phyloP scores from a whole-genome alignment of 257 asterid species.

The Solanum lycopersicoides region DNA sequence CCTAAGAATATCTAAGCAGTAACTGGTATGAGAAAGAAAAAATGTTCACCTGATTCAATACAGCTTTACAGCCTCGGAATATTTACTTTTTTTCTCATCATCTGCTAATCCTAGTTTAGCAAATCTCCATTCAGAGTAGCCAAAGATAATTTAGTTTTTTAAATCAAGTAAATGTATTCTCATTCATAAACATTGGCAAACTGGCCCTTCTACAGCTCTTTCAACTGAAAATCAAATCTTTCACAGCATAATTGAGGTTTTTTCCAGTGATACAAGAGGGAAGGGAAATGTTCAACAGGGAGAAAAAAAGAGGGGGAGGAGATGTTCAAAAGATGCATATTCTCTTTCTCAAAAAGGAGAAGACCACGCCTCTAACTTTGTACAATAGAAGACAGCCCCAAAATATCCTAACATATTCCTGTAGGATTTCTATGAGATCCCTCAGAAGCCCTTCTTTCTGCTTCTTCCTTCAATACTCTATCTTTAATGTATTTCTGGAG shows the following conservation, averaged over 20 bases:
- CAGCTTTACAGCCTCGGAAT: neutral
- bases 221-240: neutral
- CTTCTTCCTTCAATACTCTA: neutral
- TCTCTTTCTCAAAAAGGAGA: too few species aligned
- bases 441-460: neutral
- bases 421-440: neutral
- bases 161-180: neutral
- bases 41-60: neutral
- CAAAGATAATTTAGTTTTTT: neutral
- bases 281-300: neutral
- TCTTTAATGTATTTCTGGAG: too few species aligned
- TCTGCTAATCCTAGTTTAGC: neutral
- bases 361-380: neutral
- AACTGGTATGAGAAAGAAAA: neutral
- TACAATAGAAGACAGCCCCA: neutral
- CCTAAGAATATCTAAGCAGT: neutral
- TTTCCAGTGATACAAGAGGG: neutral
- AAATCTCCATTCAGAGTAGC: neutral
- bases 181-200: neutral
- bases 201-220: neutral
- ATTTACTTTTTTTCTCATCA: neutral
- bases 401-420: neutral
- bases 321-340: neutral
- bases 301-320: neutral
- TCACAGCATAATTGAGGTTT: neutral